Percentiles rank a stretch among this genome's conserved stretches.
Evolutionary conservation across 352 stramenopile species (phyloP).

Genomic region (Globisporangium barbulae): DNA sequence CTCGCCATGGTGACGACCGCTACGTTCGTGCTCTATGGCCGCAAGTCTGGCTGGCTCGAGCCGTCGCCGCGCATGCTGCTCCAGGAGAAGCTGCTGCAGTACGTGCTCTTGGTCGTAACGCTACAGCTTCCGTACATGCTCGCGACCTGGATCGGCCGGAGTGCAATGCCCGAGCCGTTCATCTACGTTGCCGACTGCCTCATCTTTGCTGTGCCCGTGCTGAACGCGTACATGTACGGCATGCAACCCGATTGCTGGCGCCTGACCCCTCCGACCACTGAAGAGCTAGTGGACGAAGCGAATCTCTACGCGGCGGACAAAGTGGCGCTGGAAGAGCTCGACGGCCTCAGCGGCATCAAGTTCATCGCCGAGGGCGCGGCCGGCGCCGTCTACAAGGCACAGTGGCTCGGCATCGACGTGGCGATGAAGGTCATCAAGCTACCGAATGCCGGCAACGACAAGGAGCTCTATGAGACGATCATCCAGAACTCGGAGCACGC

Average conservation of each 20-base stretch:
- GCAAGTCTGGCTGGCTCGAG: slow-evolving; percentile 38
- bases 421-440: slow-evolving; percentile 70
- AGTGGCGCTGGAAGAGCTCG: slow-evolving; percentile 28
- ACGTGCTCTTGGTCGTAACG: slow-evolving; percentile 26
- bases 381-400: slow-evolving; percentile 61
- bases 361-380: slow-evolving; percentile 54
- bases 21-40: slow-evolving; percentile 40
- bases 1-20: slow-evolving; percentile 25
- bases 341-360: slow-evolving; percentile 16
- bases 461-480: slow-evolving; percentile 61
- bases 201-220: slow-evolving; percentile 50
- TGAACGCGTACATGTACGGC: slow-evolving; percentile 64
- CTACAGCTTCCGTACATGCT: slow-evolving; percentile 57
- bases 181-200: slow-evolving; percentile 47
- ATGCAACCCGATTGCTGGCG: slow-evolving; percentile 49
- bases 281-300: slow-evolving; percentile 15
- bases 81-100: slow-evolving; percentile 18
- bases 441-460: slow-evolving; percentile 23
- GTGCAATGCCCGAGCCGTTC: slow-evolving; percentile 17
- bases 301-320: slow-evolving; percentile 16
- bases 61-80: slow-evolving; percentile 45
- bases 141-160: slow-evolving; percentile 29
- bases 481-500: slow-evolving; percentile 53
- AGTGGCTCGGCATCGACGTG: slow-evolving; percentile 78
- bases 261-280: slow-evolving; percentile 7